Percentiles rank a stretch among this genome's conserved stretches.
Conservation (phyloP, 768 basidiomycete species). For the Russula sp. region DNA sequence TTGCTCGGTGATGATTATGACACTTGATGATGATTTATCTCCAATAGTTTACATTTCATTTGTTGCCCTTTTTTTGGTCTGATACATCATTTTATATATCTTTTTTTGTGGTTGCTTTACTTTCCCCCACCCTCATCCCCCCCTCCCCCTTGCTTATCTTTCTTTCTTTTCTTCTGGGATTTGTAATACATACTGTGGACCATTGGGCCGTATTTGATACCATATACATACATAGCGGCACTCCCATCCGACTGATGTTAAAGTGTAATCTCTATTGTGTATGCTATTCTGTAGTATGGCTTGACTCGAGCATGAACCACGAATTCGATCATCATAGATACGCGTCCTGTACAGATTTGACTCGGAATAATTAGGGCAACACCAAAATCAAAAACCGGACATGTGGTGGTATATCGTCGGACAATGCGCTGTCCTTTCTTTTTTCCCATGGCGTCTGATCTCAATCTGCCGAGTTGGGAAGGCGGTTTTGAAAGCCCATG, state of each 20-base stretch:
- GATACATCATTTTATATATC: slow-evolving; percentile 7
- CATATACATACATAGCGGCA: slow-evolving; percentile 15
- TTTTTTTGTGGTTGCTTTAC: not conserved
- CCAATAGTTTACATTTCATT: not conserved
- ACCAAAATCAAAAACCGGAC: no score
- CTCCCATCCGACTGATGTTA: slow-evolving; percentile 7
- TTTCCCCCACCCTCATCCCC: no score
- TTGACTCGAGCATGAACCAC: not conserved
- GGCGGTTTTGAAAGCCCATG: no score
- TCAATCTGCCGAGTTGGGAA: no score
- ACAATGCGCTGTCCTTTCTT: no score
- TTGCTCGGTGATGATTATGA: slow-evolving; percentile 4
- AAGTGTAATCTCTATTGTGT: slow-evolving; percentile 17
- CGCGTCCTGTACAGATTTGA: not conserved
- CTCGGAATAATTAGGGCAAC: not conserved
- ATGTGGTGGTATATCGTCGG: no score
- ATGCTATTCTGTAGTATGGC: slow-evolving; percentile 17
- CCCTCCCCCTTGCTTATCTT: no score
- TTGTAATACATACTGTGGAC: slow-evolving; percentile 21
- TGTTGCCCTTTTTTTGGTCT: not conserved
- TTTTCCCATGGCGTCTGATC: no score
- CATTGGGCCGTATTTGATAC: slow-evolving; percentile 19
- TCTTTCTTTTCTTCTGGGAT: slow-evolving; percentile 4
- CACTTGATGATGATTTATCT: not conserved
- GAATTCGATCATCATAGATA: not conserved